Conservation (phyloP, 1,284 basidiomycete genomes). For the Agaricales sp. region DNA sequence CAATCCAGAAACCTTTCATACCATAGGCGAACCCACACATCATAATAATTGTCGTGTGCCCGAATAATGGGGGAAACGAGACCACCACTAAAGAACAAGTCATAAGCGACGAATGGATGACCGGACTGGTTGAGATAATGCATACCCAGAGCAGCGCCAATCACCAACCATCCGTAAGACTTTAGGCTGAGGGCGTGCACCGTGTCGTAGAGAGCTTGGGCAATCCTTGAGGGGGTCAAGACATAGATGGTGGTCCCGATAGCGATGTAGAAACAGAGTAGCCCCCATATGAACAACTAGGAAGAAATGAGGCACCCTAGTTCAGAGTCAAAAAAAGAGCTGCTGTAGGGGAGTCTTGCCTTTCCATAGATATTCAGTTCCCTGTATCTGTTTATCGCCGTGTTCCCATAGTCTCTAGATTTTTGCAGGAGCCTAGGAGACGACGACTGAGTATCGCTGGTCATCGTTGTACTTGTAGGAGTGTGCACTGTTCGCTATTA, state of each 20-base stretch:
- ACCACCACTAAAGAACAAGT: slow-evolving; percentile 35
- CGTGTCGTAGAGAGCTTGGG: slow-evolving; percentile 60
- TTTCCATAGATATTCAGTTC: slow-evolving; percentile 39
- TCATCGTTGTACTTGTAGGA: slow-evolving; percentile 3
- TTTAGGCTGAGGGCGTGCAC: slow-evolving; percentile 52
- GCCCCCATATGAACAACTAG: slow-evolving; percentile 29
- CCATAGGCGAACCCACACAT: slow-evolving; percentile 80
- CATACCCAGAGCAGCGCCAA: slow-evolving; percentile 43
- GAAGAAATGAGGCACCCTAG: slow-evolving; percentile 1
- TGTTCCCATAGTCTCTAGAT: slow-evolving; percentile 21
- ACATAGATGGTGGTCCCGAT: slow-evolving; percentile 31
- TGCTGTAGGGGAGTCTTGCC: slow-evolving; percentile 19
- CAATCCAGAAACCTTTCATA: slow-evolving; percentile 60
- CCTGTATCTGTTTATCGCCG: slow-evolving; percentile 29
- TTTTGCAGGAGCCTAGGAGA: not conserved
- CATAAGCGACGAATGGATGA: slow-evolving; percentile 9
- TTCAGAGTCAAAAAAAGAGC: not conserved
- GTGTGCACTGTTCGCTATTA: too few relatives aligned
- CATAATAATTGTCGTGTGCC: slow-evolving; percentile 55
- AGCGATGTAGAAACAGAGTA: slow-evolving; percentile 33
- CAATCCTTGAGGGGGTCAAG: slow-evolving; percentile 53
- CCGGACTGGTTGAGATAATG: slow-evolving; percentile 7
- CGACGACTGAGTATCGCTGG: not conserved
- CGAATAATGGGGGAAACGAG: slow-evolving; percentile 73
- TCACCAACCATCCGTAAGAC: slow-evolving; percentile 51